Evolutionary conservation across 768 basidiomycete species (phyloP).

Genomic region (Rubroboletus satanas): DNA sequence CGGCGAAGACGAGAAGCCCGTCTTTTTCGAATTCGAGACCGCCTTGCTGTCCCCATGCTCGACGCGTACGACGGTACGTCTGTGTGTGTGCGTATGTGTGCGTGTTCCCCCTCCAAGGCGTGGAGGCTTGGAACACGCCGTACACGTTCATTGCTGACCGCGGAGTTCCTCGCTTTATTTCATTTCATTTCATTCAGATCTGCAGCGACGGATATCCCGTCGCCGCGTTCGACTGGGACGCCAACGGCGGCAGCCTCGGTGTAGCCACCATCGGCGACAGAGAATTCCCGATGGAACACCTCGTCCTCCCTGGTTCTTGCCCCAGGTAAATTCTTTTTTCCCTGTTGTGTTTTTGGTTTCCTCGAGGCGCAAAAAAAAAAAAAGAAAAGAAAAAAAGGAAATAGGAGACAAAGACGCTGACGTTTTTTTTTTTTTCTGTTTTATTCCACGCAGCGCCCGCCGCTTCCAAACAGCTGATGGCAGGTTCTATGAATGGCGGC

Average conservation of each 20-base stretch:
- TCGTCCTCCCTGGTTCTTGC: slow-evolving; percentile 51
- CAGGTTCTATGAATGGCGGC: slow-evolving; percentile 63
- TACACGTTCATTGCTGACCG: background rate
- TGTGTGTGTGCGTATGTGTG: no score
- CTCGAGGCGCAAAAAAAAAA: slow-evolving; percentile 1
- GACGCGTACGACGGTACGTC: slow-evolving; percentile 28
- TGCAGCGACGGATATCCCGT: slow-evolving; percentile 46
- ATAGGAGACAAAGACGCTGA: background rate
- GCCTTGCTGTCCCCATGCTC: slow-evolving; percentile 22
- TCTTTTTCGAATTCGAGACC: slow-evolving; percentile 69
- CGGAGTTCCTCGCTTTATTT: no score
- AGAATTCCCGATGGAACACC: slow-evolving; percentile 57
- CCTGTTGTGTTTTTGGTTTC: background rate
- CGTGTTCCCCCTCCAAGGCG: no score
- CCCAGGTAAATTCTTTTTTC: slow-evolving; percentile 37
- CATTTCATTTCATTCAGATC: slow-evolving; percentile 14
- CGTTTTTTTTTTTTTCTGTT: background rate
- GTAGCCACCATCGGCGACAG: slow-evolving; percentile 50
- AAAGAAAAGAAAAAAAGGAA: background rate
- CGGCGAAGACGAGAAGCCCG: slow-evolving; percentile 54
- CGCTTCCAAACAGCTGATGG: slow-evolving; percentile 56
- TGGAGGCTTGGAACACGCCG: background rate
- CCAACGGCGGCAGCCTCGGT: slow-evolving; percentile 33
- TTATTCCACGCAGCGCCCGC: slow-evolving; percentile 46
- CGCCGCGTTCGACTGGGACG: slow-evolving; percentile 50